phyloP scores from a whole-genome alignment of 2,329 filamentous ascomycete genomes.

The Acrodontium crateriforme region DNA sequence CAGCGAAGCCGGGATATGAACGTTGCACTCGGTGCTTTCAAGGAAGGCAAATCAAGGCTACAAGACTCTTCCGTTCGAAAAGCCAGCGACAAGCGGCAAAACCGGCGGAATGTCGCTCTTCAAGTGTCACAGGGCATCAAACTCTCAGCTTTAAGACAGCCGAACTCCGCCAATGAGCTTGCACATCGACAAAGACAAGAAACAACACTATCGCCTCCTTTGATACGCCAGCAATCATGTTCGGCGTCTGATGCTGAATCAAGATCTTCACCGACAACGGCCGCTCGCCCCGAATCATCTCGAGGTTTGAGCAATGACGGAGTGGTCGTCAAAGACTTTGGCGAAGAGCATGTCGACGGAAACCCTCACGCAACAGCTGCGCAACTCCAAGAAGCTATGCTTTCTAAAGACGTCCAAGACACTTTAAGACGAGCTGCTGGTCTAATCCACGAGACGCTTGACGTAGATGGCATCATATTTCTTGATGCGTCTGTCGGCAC shows the following conservation, averaged over 20 bases:
- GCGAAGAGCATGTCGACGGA: no score
- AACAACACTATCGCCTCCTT: neutral
- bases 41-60: slow-evolving; percentile 16
- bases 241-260: no score
- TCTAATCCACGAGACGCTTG: slow-evolving; percentile 34
- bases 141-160: no score
- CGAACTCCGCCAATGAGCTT: neutral
- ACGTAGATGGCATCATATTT: slow-evolving; percentile 35
- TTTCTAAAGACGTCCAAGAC: neutral
- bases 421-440: slow-evolving; percentile 36
- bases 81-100: no score
- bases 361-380: no score
- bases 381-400: neutral
- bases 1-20: slow-evolving; percentile 41
- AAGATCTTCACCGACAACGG: no score
- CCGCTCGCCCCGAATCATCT: no score
- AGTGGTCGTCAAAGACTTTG: no score
- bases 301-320: no score
- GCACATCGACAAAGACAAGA: neutral
- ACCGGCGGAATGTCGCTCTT: neutral
- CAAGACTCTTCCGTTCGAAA: neutral
- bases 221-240: neutral
- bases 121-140: neutral
- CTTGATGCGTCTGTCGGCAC: slow-evolving; percentile 22
- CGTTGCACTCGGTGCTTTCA: slow-evolving; percentile 28